Evolutionary conservation across 225 moss, liverwort and hornwort species (phyloP).

Genomic region (Pseudoscleropodium purum): DNA sequence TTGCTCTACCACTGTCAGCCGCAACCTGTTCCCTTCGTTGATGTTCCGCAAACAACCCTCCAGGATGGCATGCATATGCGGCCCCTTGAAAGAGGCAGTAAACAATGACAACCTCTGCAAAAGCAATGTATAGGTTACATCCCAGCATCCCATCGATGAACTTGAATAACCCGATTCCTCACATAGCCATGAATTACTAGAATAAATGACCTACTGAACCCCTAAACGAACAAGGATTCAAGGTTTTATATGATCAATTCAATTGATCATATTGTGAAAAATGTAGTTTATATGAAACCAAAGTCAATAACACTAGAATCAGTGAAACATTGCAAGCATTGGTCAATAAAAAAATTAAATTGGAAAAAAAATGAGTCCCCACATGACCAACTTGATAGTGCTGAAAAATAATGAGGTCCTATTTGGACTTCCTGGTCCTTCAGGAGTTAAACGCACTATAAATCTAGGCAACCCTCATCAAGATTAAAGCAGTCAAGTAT

Average conservation of each 20-base stretch:
- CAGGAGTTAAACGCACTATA: not conserved
- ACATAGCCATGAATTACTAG: not conserved
- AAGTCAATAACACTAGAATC: not conserved
- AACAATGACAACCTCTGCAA: constrained; percentile 61
- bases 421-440: not conserved
- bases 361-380: not conserved
- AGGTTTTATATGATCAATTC: not conserved
- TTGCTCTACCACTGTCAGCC: constrained; percentile 29
- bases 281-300: not conserved
- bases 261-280: not conserved
- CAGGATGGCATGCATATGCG: constrained; percentile 42
- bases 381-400: too few relatives aligned
- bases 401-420: not conserved
- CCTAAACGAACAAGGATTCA: not conserved
- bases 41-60: constrained; percentile 59
- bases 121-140: not conserved
- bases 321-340: not conserved
- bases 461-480: not conserved
- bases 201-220: not conserved
- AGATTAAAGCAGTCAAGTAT: constrained; percentile 23
- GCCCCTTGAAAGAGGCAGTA: constrained; percentile 49
- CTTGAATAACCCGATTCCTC: not conserved
- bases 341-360: not conserved
- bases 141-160: not conserved
- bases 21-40: constrained; percentile 39